These are phyloP conservation scores for Exophiala mesophila DNA, from an alignment of 2,329 filamentous ascomycete species.

Conservation along the genomic window DNA sequence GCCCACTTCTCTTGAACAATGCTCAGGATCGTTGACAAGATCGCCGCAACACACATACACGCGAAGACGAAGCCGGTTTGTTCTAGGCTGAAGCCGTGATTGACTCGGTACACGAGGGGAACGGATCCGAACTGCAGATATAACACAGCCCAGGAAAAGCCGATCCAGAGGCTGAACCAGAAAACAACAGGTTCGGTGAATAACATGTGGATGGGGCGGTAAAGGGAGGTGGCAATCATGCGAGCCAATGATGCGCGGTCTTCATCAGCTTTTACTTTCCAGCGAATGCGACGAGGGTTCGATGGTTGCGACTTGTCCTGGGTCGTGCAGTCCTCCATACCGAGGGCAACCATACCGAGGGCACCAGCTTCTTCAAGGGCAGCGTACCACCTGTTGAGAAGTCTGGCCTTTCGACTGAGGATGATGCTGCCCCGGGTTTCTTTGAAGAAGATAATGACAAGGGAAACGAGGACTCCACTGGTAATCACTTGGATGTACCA, in stretches of 20 bases:
- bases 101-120: conserved; percentile 66
- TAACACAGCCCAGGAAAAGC: conserved; percentile 83
- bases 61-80: conserved; percentile 68
- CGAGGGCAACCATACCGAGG: conserved; percentile 44
- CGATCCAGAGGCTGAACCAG: conserved; percentile 79
- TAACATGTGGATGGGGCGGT: conserved; percentile 44
- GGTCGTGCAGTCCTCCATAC: conserved; percentile 32
- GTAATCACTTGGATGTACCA: conserved; percentile 81
- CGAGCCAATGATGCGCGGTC: conserved; percentile 17
- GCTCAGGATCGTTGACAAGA: conserved; percentile 63
- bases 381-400: conserved; percentile 75
- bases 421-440: conserved; percentile 81
- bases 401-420: conserved; percentile 66
- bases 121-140: conserved; percentile 80
- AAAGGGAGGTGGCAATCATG: conserved; percentile 24
- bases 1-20: conserved; percentile 64
- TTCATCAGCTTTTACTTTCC: conserved; percentile 24
- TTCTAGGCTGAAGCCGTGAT: conserved; percentile 62
- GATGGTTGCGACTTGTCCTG: conserved; percentile 59
- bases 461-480: conserved; percentile 57
- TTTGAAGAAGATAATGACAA: conserved; percentile 66
- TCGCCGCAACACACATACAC: conserved; percentile 63
- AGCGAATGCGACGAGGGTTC: conserved; percentile 34
- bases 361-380: conserved; percentile 63
- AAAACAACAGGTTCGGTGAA: conserved; percentile 59